These are phyloP conservation scores for Cornus florida DNA, from an alignment of 148 eudicot species.

Conservation along the genomic window DNA sequence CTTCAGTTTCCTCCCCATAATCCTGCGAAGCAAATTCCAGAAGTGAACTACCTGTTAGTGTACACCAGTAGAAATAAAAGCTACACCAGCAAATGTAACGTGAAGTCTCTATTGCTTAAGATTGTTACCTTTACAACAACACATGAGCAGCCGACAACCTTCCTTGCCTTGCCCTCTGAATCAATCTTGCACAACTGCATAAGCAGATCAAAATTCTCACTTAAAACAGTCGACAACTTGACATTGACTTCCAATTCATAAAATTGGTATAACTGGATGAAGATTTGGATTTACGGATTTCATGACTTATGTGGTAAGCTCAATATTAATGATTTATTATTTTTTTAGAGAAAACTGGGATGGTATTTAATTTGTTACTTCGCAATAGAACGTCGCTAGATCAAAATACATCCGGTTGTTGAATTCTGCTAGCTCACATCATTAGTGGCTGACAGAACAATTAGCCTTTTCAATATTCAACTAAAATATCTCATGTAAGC, in stretches of 20 bases:
- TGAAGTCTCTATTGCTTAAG: background rate
- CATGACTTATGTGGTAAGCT: background rate
- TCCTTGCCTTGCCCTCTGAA: slow-evolving; percentile 53
- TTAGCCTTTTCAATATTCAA: background rate
- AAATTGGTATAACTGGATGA: background rate
- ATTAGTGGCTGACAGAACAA: background rate
- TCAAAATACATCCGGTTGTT: background rate
- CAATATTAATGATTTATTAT: background rate
- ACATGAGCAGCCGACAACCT: slow-evolving; percentile 51
- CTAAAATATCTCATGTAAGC: background rate
- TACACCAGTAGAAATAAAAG: no score
- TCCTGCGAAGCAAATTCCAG: slow-evolving; percentile 29
- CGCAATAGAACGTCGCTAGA: background rate
- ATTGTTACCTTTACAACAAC: slow-evolving; percentile 44
- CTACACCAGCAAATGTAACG: background rate
- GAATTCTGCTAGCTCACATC: background rate
- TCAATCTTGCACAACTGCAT: slow-evolving; percentile 53
- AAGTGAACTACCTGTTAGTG: background rate
- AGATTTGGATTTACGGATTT: background rate
- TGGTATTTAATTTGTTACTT: background rate
- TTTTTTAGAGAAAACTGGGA: background rate
- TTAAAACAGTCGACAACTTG: background rate
- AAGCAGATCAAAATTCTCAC: background rate
- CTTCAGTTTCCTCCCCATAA: slow-evolving; percentile 64
- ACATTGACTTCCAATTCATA: background rate